Percentiles rank a stretch among this genome's conserved stretches.
These are phyloP conservation scores for Aspergillus campestris DNA, from an alignment of 495 filamentous ascomycete genomes.

Conservation along the genomic window DNA sequence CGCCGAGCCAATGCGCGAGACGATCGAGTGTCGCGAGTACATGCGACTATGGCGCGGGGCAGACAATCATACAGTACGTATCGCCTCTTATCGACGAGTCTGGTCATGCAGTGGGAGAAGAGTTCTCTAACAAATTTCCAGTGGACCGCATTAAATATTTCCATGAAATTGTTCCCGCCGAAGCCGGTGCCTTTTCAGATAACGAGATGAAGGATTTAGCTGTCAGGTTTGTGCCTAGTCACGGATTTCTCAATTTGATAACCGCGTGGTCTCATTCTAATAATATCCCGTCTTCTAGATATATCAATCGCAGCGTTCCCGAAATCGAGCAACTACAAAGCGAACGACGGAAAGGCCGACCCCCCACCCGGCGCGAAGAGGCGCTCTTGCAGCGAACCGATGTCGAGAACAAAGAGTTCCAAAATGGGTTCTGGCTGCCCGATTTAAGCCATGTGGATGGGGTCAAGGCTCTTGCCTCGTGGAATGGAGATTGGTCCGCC, in stretches of 20 bases:
- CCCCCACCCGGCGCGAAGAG: conserved; percentile 69
- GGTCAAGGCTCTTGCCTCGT: conserved; percentile 42
- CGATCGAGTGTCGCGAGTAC: conserved; percentile 63
- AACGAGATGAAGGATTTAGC: conserved; percentile 55
- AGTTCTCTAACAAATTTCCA: conserved; percentile 20
- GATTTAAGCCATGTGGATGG: conserved; percentile 49
- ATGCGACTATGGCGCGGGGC: conserved; percentile 51
- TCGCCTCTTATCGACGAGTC: background rate
- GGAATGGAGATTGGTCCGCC: conserved; percentile 56
- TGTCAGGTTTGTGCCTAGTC: conserved; percentile 39
- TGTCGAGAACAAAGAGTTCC: conserved; percentile 69
- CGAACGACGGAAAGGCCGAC: conserved; percentile 71
- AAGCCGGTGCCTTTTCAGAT: conserved; percentile 44
- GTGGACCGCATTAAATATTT: conserved; percentile 69
- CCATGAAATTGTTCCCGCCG: conserved; percentile 51
- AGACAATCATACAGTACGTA: conserved; percentile 56
- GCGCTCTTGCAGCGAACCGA: conserved; percentile 61
- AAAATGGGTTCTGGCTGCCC: conserved; percentile 72
- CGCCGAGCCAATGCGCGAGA: conserved; percentile 66
- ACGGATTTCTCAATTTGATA: background rate
- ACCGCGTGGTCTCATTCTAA: background rate
- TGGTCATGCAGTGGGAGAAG: background rate
- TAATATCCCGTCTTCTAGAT: conserved; percentile 35
- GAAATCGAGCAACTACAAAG: conserved; percentile 67
- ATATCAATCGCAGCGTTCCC: conserved; percentile 67